Evolutionary conservation across 495 filamentous ascomycete genomes (phyloP).

Genomic region (Aspergillus homomorphus): DNA sequence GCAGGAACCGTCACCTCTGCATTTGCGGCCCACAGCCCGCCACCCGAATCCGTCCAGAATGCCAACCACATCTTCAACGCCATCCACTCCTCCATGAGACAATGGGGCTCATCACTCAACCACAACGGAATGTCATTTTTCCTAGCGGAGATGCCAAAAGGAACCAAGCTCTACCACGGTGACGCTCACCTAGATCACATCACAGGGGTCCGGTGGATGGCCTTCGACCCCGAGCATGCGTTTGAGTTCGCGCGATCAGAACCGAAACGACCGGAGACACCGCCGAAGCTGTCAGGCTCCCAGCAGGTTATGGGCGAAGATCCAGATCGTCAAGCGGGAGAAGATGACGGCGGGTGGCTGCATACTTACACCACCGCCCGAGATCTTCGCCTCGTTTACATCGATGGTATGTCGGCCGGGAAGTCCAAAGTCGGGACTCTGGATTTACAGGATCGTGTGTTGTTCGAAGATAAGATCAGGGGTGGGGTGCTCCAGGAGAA

Average conservation of each 20-base stretch:
- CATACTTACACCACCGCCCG: conserved; percentile 53
- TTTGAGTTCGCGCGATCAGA: conserved; percentile 36
- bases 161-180: conserved; percentile 54
- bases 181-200: conserved; percentile 29
- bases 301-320: neutral
- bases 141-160: conserved; percentile 44
- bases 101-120: conserved; percentile 56
- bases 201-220: conserved; percentile 51
- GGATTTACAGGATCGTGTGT: conserved; percentile 56
- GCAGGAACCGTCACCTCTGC: neutral
- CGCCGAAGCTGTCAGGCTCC: neutral
- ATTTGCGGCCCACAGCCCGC: neutral
- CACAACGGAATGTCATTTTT: conserved; percentile 60
- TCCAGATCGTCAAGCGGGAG: neutral
- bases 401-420: conserved; percentile 60
- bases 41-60: conserved; percentile 19
- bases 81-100: conserved; percentile 54
- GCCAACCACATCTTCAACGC: conserved; percentile 57
- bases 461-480: conserved; percentile 33
- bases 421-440: conserved; percentile 58
- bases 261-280: neutral
- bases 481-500: conserved; percentile 26
- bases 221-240: conserved; percentile 58
- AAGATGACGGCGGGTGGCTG: conserved; percentile 43
- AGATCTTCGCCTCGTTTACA: conserved; percentile 54